Evolutionary conservation across 441 rosid genomes (phyloP).

Genomic region (Mallotus repandus): DNA sequence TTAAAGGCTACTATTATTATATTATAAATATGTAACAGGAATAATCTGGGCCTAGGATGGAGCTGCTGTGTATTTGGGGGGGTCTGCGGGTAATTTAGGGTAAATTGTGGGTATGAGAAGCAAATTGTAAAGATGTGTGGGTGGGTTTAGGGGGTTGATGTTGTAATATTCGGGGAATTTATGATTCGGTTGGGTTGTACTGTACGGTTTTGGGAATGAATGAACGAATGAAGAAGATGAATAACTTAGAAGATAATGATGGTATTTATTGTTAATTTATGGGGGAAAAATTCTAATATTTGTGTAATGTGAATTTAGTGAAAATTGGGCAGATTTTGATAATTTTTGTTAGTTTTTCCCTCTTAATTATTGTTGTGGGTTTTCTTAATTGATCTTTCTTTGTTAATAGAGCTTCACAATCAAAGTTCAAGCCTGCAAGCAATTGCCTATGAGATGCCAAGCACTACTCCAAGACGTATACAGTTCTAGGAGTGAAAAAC

Average conservation of each 20-base stretch:
- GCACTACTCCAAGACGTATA: no score
- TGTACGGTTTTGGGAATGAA: background rate
- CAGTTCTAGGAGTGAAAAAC: no score
- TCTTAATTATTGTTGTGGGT: no score
- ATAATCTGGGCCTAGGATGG: background rate
- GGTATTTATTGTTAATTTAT: background rate
- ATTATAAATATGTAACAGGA: background rate
- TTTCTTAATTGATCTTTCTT: no score
- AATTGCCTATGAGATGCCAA: no score
- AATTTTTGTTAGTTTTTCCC: no score
- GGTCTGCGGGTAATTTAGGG: constrained; percentile 8
- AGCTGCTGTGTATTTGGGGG: background rate
- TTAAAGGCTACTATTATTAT: background rate
- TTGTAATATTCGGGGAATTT: constrained; percentile 10
- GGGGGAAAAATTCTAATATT: no score
- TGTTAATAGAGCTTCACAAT: no score
- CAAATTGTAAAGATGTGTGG: background rate
- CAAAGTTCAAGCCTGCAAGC: no score
- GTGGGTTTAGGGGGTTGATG: background rate
- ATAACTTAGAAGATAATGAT: background rate
- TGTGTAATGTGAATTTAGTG: no score
- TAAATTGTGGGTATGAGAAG: background rate
- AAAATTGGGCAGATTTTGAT: no score
- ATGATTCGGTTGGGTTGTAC: background rate
- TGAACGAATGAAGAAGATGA: constrained; percentile 4